Evolutionary conservation across 176 grass and related monocot species (phyloP).

Genomic region (Ensete glaucum): DNA sequence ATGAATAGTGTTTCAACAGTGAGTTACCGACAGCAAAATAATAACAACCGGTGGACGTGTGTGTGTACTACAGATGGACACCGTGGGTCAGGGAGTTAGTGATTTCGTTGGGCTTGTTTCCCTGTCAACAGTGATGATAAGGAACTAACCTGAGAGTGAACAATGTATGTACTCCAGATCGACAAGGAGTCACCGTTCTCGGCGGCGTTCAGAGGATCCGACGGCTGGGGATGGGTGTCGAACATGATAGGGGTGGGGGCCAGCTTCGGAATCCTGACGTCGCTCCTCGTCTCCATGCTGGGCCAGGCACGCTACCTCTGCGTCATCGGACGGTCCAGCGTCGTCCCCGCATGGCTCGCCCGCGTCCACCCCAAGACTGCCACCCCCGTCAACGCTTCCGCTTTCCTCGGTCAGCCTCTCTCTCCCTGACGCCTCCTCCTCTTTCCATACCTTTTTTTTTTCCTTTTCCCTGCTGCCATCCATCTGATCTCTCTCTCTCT

Average conservation of each 20-base stretch:
- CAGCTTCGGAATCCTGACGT: slow-evolving; percentile 82
- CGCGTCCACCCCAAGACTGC: slow-evolving; percentile 50
- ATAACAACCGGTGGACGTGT: no score
- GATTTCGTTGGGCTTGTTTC: background rate
- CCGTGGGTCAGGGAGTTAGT: background rate
- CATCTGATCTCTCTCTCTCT: no score
- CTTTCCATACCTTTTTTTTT: background rate
- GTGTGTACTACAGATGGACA: no score
- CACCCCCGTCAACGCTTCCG: slow-evolving; percentile 86
- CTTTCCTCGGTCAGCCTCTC: slow-evolving; percentile 46
- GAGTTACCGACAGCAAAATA: no score
- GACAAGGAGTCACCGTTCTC: slow-evolving; percentile 81
- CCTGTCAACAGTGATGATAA: no score
- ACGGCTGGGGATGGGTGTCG: slow-evolving; percentile 62
- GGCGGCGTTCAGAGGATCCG: slow-evolving; percentile 49
- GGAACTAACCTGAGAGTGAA: background rate
- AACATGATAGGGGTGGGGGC: slow-evolving; percentile 73
- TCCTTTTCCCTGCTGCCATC: background rate
- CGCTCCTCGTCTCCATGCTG: slow-evolving; percentile 83
- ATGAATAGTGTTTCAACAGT: no score
- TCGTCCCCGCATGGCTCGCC: slow-evolving; percentile 76
- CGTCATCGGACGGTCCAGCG: slow-evolving; percentile 79
- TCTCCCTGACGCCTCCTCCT: background rate
- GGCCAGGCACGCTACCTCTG: slow-evolving; percentile 89
- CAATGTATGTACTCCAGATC: slow-evolving; percentile 35